Base-by-base conservation (phyloP, 805 yeast species). In the Starmerella asiatica region DNA sequence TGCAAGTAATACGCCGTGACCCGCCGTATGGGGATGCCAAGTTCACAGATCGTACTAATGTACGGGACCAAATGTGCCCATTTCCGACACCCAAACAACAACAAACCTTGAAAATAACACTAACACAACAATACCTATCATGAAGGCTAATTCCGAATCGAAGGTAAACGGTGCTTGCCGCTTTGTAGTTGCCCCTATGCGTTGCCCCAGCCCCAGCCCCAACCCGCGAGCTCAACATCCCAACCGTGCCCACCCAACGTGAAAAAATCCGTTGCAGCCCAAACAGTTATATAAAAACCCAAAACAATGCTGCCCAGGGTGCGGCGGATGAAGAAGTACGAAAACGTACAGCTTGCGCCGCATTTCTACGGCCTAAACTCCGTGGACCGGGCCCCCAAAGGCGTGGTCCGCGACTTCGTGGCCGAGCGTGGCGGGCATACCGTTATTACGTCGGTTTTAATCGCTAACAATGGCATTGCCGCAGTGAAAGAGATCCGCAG, bases 401-500 rank as follows among this genome's bases (percentile, higher is more conserved):
- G 64, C 8, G 67, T 67, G 26, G 75, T 88, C 38, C 80, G 80
- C 50, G 88, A 83, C 56, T 91, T 85, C 57, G 95, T 93, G 48
- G 70, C 69, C 52, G 68, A 72, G 37, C 81, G 80, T 55, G 83
- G 81, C 40, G 99, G 99, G 57, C 99, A 91, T 66, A 85, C 98
- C 5, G 94, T 91, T 35, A 84, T 91, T 54, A 71, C 79, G 40
- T 45, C 60, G 53, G 79, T 91, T 28, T 70, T 91, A 50, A 91
- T 91, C 56, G 97, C 99, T 44, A 93, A 93, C 63, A 91, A 91
- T 59, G 99, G 99, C 74, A 93, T 91, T 60, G 98, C 94, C 16
- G 99, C 99, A 35, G 99, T 91, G 44, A 91, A 91, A 62, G 97
- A 91, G 67, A 93, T 91, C 60, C 73, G 99, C 55, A 83, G 94